A percentile compares a stretch with the other conserved stretches of the same genome.
Evolutionary conservation across 257 asterid genomes (phyloP).

Genomic region (Verbascum thapsus): DNA sequence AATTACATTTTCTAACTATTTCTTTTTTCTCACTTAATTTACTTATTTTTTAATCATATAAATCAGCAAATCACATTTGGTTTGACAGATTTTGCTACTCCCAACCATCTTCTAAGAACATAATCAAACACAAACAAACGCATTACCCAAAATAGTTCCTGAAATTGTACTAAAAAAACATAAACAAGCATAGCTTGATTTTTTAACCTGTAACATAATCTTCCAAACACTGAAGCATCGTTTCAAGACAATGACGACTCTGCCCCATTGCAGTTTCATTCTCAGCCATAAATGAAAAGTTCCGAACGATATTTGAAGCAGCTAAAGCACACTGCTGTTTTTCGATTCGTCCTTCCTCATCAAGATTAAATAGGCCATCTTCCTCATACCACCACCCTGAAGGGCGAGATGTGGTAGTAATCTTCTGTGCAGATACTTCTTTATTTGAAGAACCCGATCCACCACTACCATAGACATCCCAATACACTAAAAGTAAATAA

Average conservation of each 20-base stretch:
- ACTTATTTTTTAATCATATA: no score
- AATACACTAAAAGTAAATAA: no score
- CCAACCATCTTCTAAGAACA: no score
- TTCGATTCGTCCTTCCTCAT: constrained; percentile 90
- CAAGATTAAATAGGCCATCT: constrained; percentile 90
- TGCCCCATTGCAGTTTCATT: constrained; percentile 96
- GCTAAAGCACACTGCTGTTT: constrained; percentile 94
- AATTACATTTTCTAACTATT: no score
- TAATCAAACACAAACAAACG: no score
- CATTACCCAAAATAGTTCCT: no score
- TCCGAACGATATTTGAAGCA: constrained; percentile 89
- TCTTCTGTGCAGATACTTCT: constrained; percentile 60
- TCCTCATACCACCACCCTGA: constrained; percentile 97
- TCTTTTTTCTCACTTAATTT: no score
- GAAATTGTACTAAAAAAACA: no score
- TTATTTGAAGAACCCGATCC: constrained; percentile 62
- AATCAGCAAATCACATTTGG: no score
- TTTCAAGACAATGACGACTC: constrained; percentile 91
- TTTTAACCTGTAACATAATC: constrained; percentile 85
- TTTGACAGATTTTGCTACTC: no score
- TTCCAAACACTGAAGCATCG: constrained; percentile 85
- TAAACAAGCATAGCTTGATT: neutral
- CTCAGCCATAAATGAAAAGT: constrained; percentile 97
- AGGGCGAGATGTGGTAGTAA: constrained; percentile 53
- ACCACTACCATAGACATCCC: constrained; percentile 37